A percentile compares a stretch with the other conserved stretches of the same genome.
Conservation (phyloP, 179 eudicot species). For the Corrigiola litoralis region DNA sequence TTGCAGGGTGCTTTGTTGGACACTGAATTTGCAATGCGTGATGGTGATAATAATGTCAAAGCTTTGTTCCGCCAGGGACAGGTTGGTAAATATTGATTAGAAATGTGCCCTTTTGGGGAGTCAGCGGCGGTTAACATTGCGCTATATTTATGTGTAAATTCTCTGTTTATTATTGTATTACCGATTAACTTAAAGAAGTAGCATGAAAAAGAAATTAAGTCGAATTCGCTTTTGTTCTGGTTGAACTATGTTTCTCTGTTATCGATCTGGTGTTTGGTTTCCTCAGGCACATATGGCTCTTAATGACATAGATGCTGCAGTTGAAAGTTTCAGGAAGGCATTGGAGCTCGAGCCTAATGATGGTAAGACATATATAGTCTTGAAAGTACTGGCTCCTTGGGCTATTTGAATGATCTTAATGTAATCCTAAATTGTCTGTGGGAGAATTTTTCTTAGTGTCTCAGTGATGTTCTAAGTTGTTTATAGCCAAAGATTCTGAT, state of each 20-base stretch:
- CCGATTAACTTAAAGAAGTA: too few relatives aligned
- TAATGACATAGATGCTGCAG: constrained; percentile 80
- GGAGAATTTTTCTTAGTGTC: too few relatives aligned
- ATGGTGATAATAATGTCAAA: constrained; percentile 76
- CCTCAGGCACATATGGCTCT: constrained; percentile 78
- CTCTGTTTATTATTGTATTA: too few relatives aligned
- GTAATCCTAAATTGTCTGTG: neutral
- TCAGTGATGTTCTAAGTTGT: too few relatives aligned
- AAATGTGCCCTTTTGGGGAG: too few relatives aligned
- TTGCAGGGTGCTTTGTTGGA: constrained; percentile 72
- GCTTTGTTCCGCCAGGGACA: constrained; percentile 94
- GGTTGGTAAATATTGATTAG: constrained; percentile 42
- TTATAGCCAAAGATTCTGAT: neutral
- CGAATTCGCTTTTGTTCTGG: too few relatives aligned
- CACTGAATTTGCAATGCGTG: constrained; percentile 83
- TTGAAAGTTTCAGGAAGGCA: constrained; percentile 71
- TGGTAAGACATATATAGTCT: constrained; percentile 36
- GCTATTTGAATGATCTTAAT: neutral
- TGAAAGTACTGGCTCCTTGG: neutral
- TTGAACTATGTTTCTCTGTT: neutral
- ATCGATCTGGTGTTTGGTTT: neutral
- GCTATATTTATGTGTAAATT: too few relatives aligned
- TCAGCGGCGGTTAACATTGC: too few relatives aligned
- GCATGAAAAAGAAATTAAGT: too few relatives aligned
- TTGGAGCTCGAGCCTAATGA: constrained; percentile 78